These are phyloP conservation scores for Chlorella sp. DNA, from an alignment of 139 green algal species.

Conservation along the genomic window DNA sequence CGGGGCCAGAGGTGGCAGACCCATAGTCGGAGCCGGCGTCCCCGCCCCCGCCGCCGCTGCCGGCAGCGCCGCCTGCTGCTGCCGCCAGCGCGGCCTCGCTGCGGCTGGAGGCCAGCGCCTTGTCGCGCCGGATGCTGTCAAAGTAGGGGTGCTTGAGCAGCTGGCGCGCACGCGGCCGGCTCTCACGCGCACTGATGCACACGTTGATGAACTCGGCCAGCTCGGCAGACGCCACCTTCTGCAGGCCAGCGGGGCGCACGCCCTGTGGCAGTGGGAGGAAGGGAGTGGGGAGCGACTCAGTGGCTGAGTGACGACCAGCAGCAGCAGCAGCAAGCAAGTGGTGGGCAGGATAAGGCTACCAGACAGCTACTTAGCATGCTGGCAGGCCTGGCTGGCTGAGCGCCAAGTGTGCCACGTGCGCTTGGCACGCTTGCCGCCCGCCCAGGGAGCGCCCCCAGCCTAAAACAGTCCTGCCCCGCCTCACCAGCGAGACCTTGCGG, in stretches of 20 bases:
- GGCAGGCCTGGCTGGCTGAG: too few relatives aligned
- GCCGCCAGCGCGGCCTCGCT: conserved; percentile 21
- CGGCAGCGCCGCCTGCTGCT: not conserved
- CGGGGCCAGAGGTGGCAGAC: not conserved
- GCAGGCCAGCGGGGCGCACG: conserved; percentile 81
- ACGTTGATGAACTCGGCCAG: conserved; percentile 91
- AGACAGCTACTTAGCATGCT: too few relatives aligned
- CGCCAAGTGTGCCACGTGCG: not conserved
- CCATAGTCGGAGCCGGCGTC: not conserved
- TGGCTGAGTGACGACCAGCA: not conserved
- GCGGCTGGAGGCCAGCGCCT: conserved; percentile 14
- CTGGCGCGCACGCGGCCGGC: conserved; percentile 82
- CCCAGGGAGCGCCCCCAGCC: not conserved
- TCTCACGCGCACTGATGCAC: conserved; percentile 81
- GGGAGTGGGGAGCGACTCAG: too few relatives aligned
- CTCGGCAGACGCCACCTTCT: conserved; percentile 82
- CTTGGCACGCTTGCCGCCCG: not conserved
- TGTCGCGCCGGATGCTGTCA: conserved; percentile 66
- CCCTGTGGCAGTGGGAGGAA: conserved; percentile 63
- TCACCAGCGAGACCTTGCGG: conserved; percentile 93
- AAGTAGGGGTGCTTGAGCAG: conserved; percentile 96
- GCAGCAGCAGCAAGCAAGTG: not conserved
- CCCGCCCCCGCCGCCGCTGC: not conserved
- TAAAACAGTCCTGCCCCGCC: not conserved
- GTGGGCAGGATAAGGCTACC: not conserved